Conservation (phyloP, 2,329 filamentous ascomycete species). For the Raffaelea arxii region DNA sequence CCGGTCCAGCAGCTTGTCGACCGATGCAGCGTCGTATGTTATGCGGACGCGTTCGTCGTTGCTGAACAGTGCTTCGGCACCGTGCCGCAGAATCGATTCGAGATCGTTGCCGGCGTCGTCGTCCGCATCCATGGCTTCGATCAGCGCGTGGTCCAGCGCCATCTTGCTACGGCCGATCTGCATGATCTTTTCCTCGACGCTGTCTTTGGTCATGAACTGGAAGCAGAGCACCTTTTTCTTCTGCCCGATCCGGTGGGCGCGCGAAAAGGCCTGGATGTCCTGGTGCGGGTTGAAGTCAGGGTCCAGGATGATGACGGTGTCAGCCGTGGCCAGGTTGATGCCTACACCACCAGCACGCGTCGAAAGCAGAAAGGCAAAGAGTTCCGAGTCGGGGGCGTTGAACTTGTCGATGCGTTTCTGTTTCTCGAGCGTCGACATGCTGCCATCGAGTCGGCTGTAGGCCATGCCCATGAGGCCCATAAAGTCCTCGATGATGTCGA, state of each 20-base stretch:
- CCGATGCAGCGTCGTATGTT: conserved; percentile 66
- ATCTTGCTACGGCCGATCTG: conserved; percentile 94
- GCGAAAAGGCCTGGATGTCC: conserved; percentile 88
- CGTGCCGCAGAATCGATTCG: conserved; percentile 79
- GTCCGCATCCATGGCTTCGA: conserved; percentile 83
- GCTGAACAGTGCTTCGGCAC: conserved; percentile 76
- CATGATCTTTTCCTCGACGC: conserved; percentile 91
- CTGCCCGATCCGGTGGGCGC: conserved; percentile 93
- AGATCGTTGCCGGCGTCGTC: conserved; percentile 71
- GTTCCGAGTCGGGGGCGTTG: conserved; percentile 70
- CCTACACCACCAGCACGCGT: conserved; percentile 93
- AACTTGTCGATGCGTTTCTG: conserved; percentile 91
- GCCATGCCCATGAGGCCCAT: conserved; percentile 62
- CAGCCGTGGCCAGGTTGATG: conserved; percentile 93
- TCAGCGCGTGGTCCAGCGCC: conserved; percentile 87
- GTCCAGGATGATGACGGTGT: conserved; percentile 96
- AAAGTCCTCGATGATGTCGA: conserved; percentile 90
- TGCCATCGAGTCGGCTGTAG: conserved; percentile 80
- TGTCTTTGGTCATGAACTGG: conserved; percentile 81
- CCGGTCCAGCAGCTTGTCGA: conserved; percentile 88
- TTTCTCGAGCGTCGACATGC: conserved; percentile 70
- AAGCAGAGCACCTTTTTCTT: conserved; percentile 94
- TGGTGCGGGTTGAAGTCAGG: conserved; percentile 98
- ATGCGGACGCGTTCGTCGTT: conserved; percentile 65
- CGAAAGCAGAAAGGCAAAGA: conserved; percentile 88